These are phyloP conservation scores for Pisolithus microcarpus DNA, from an alignment of 768 basidiomycete species.

Conservation along the genomic window DNA sequence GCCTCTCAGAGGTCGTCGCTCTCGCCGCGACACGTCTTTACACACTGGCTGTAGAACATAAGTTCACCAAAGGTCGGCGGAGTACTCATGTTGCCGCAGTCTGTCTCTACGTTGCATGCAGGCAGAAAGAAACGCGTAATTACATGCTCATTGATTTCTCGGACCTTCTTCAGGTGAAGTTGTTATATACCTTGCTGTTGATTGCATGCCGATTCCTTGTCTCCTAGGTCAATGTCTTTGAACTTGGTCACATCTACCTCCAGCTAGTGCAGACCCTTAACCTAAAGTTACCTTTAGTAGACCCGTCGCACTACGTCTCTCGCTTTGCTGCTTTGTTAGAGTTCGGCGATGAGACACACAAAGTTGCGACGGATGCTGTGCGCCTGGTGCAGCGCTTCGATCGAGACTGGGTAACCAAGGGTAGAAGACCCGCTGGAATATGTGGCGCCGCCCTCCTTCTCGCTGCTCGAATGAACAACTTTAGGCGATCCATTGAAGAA, in stretches of 20 bases:
- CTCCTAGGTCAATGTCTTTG: slow-evolving; percentile 88
- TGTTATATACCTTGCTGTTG: background rate
- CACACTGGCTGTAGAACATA: slow-evolving; percentile 88
- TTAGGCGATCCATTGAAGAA: slow-evolving; percentile 86
- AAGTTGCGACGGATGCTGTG: slow-evolving; percentile 87
- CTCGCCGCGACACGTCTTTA: slow-evolving; percentile 82
- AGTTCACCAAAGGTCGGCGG: slow-evolving; percentile 89
- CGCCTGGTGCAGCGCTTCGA: slow-evolving; percentile 92
- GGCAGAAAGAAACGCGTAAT: slow-evolving; percentile 83
- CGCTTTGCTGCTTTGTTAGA: slow-evolving; percentile 92
- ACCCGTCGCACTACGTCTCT: slow-evolving; percentile 94
- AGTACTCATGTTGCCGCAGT: slow-evolving; percentile 92
- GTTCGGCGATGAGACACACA: slow-evolving; percentile 90
- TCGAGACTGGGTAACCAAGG: slow-evolving; percentile 95
- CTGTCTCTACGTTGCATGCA: slow-evolving; percentile 89
- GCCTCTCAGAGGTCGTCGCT: slow-evolving; percentile 71
- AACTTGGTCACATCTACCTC: slow-evolving; percentile 92
- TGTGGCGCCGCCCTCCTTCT: slow-evolving; percentile 94
- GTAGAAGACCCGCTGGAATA: slow-evolving; percentile 92
- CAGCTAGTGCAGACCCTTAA: slow-evolving; percentile 86
- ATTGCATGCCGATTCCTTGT: slow-evolving; percentile 1
- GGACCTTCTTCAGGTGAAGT: slow-evolving; percentile 77
- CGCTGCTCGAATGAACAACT: slow-evolving; percentile 98
- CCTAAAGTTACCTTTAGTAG: slow-evolving; percentile 80
- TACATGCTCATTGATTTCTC: slow-evolving; percentile 99